A percentile compares a stretch with the other conserved stretches of the same genome.
phyloP scores from a whole-genome alignment of 768 basidiomycete species.

The Macrocybe gigantea region DNA sequence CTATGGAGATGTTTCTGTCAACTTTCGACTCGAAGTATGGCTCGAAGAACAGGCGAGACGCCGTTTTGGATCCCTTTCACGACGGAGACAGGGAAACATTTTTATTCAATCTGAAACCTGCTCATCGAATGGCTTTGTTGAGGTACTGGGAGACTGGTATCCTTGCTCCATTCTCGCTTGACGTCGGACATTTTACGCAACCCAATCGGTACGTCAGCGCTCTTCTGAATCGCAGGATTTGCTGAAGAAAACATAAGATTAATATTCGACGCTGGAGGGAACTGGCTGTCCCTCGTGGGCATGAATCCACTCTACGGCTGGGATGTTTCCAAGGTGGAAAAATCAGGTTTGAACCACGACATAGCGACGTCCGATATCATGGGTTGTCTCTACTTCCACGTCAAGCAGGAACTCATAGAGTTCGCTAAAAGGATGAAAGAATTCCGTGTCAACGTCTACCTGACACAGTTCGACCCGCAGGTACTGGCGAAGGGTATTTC shows the following conservation, averaged over 20 bases:
- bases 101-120: conserved; percentile 32
- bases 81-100: conserved; percentile 36
- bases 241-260: conserved; percentile 19
- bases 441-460: conserved; percentile 28
- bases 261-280: conserved; percentile 37
- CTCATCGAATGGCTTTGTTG: conserved; percentile 29
- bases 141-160: conserved; percentile 34
- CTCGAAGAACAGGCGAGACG: conserved; percentile 19
- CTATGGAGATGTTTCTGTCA: conserved; percentile 32
- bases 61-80: conserved; percentile 27
- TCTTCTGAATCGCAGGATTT: background rate
- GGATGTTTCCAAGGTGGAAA: conserved; percentile 36
- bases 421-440: conserved; percentile 31
- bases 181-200: conserved; percentile 24
- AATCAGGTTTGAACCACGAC: conserved; percentile 27
- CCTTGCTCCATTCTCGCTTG: conserved; percentile 30
- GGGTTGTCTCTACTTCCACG: conserved; percentile 38
- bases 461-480: conserved; percentile 37
- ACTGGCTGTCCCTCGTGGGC: conserved; percentile 36
- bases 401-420: conserved; percentile 32
- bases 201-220: conserved; percentile 30
- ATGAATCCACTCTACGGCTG: conserved; percentile 43
- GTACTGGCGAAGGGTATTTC: conserved; percentile 35
- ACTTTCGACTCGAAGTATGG: conserved; percentile 14
- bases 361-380: conserved; percentile 30